These are phyloP conservation scores for Eragrostis tef DNA, from an alignment of 202 grass and related monocot genomes.

Conservation along the genomic window DNA sequence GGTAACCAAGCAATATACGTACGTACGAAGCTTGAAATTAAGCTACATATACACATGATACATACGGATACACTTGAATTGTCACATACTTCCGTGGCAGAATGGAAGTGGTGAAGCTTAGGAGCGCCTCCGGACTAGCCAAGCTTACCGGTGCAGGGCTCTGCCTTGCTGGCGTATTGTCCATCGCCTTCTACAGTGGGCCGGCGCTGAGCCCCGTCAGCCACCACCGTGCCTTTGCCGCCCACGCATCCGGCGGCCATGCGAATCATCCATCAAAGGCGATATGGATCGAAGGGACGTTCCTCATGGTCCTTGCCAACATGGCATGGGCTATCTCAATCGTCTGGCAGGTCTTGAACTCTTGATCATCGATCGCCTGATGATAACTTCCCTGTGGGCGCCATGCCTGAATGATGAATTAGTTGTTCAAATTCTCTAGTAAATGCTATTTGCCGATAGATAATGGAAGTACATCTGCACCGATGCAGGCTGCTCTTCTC, in stretches of 20 bases:
- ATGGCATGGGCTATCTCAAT: constrained; percentile 52
- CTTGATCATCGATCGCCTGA: not conserved
- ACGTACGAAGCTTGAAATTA: too few relatives aligned
- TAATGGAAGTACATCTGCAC: not conserved
- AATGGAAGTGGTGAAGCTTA: constrained; percentile 64
- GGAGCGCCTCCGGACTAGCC: constrained; percentile 45
- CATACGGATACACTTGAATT: too few relatives aligned
- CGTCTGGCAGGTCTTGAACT: constrained; percentile 14
- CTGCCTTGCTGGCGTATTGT: constrained; percentile 61
- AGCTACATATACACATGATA: too few relatives aligned
- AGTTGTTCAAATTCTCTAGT: not conserved
- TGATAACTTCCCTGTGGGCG: not conserved
- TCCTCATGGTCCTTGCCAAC: constrained; percentile 57
- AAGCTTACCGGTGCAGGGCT: constrained; percentile 55
- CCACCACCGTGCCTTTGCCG: constrained; percentile 39
- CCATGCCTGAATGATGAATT: not conserved
- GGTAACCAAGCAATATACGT: not conserved
- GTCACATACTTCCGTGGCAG: not conserved
- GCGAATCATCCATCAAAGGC: not conserved
- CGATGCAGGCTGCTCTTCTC: constrained; percentile 58
- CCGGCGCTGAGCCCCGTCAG: constrained; percentile 55
- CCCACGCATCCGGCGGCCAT: not conserved
- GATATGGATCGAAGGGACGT: constrained; percentile 63
- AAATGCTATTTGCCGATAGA: not conserved
- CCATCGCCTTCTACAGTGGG: constrained; percentile 63